These are phyloP conservation scores for Oldenlandia corymbosa DNA, from an alignment of 257 asterid species.

Conservation along the genomic window DNA sequence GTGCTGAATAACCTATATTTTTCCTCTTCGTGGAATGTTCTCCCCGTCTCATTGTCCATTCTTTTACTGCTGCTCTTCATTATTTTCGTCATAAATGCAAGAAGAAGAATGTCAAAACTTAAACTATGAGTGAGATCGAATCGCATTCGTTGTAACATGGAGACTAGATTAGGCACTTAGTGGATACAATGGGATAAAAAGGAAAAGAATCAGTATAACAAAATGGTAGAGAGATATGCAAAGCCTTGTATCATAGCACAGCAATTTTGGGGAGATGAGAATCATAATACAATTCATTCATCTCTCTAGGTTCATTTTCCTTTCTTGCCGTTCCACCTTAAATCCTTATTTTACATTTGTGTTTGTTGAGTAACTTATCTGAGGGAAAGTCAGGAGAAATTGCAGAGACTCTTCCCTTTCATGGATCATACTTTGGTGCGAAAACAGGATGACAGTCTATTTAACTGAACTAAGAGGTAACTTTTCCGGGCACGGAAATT, in stretches of 20 bases:
- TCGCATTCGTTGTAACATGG: neutral
- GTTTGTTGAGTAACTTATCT: neutral
- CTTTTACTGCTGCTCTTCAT: conserved; percentile 38
- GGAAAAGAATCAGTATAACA: neutral
- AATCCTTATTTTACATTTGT: neutral
- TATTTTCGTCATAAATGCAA: conserved; percentile 49
- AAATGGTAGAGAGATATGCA: neutral
- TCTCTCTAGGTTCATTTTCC: neutral
- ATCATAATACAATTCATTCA: neutral
- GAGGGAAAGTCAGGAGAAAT: neutral
- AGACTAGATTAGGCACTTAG: neutral
- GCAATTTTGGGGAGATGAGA: conserved; percentile 5
- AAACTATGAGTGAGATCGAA: conserved; percentile 39
- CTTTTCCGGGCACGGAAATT: neutral
- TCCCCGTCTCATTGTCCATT: conserved; percentile 30
- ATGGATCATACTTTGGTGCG: neutral
- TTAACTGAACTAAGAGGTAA: neutral
- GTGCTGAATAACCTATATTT: conserved; percentile 23
- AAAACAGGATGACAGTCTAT: neutral
- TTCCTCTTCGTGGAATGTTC: conserved; percentile 35
- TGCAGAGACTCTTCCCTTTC: neutral
- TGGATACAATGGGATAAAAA: neutral
- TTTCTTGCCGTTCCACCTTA: neutral
- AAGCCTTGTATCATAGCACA: conserved; percentile 2
- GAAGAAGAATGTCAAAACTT: conserved; percentile 55